Evolutionary conservation across 805 yeast genomes (phyloP).

Genomic region (Starmerella powellii): DNA sequence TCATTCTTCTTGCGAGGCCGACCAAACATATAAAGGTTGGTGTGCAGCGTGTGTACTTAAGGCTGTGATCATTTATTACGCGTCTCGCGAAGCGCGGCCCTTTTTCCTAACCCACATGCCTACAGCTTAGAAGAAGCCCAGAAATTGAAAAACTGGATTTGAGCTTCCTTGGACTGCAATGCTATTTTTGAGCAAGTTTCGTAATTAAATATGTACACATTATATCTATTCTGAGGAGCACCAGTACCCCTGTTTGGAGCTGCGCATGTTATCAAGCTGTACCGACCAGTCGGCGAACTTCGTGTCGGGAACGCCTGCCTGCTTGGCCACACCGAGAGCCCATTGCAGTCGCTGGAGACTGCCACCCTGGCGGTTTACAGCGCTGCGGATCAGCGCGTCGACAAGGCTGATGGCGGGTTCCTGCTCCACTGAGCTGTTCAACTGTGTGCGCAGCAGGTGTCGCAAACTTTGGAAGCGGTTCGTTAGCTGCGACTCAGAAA

Average conservation of each 20-base stretch:
- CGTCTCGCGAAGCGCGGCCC: background rate
- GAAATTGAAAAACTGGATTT: no score
- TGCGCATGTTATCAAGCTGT: conserved; percentile 20
- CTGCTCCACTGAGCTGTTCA: background rate
- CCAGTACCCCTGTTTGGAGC: conserved; percentile 22
- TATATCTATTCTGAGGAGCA: background rate
- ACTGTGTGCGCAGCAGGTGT: conserved; percentile 11
- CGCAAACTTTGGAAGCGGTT: conserved; percentile 20
- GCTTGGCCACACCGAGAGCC: conserved; percentile 25
- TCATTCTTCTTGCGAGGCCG: conserved; percentile 2
- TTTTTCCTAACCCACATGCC: background rate
- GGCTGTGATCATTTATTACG: background rate
- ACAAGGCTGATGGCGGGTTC: conserved; percentile 22
- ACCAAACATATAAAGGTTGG: background rate
- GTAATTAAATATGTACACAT: background rate
- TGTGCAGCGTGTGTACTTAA: background rate
- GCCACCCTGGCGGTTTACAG: conserved; percentile 21
- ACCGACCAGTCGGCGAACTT: conserved; percentile 21
- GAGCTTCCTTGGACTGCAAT: background rate
- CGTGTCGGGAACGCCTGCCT: conserved; percentile 19
- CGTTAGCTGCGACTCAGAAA: conserved; percentile 22
- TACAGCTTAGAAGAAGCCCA: no score
- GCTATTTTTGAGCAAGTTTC: background rate
- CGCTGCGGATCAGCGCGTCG: conserved; percentile 21
- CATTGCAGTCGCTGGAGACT: conserved; percentile 24